Conservation (phyloP, 2,329 filamentous ascomycete genomes). For the Aureobasidium leucospermi region DNA sequence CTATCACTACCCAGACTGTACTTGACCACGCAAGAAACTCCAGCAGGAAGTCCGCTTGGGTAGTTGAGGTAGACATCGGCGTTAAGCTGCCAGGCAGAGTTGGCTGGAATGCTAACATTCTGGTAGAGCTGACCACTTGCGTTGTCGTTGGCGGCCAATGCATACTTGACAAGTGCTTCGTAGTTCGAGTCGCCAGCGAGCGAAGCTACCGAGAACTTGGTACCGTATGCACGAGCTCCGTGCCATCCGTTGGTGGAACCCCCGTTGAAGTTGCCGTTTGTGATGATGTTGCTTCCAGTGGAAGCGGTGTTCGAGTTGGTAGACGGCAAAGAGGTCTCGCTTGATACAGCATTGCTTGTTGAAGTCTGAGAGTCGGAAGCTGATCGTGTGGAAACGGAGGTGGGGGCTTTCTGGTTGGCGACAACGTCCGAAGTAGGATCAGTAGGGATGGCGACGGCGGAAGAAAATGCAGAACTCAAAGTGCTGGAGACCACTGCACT, state of each 20-base stretch:
- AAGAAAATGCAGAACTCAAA: background rate
- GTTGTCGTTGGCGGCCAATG: background rate
- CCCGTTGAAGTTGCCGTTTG: background rate
- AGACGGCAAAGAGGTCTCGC: background rate
- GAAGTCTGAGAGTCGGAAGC: background rate
- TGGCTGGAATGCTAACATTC: conserved; percentile 9
- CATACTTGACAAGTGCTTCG: conserved; percentile 7
- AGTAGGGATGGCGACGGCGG: background rate
- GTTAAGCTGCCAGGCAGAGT: background rate
- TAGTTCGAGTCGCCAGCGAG: conserved; percentile 8
- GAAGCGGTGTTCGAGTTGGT: background rate
- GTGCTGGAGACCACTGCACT: background rate
- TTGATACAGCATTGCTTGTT: background rate
- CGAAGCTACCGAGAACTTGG: conserved; percentile 5
- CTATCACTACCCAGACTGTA: conserved; percentile 9
- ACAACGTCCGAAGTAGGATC: background rate
- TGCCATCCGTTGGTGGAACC: conserved; percentile 2
- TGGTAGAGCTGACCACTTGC: conserved; percentile 2
- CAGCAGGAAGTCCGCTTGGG: conserved; percentile 2
- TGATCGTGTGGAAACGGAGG: background rate
- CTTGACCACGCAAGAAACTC: conserved; percentile 5
- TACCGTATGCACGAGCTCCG: background rate
- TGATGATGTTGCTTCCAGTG: background rate
- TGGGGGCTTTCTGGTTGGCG: background rate
- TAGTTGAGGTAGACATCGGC: conserved; percentile 7